Evolutionary conservation across 192 early-diverging fungal species (phyloP).

Genomic region (Entomortierella beljakovae): DNA sequence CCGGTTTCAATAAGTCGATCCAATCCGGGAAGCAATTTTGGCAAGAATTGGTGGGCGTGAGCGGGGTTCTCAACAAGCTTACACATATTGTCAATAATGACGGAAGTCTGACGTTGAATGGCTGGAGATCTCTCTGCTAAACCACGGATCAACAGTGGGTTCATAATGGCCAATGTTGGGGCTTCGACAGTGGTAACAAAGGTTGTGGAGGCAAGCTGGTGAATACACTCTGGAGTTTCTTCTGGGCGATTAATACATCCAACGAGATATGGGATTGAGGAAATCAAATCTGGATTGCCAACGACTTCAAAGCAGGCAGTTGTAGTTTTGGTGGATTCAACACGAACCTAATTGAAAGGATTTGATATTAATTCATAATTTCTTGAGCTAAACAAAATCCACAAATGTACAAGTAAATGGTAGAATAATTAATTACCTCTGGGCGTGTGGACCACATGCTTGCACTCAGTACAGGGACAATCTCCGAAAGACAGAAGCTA

Average conservation of each 20-base stretch:
- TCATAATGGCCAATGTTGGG: slow-evolving; percentile 85
- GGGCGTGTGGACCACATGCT: slow-evolving; percentile 87
- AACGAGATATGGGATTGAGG: slow-evolving; percentile 79
- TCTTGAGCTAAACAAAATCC: not conserved
- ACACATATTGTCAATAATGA: slow-evolving; percentile 93
- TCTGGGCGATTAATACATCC: slow-evolving; percentile 80
- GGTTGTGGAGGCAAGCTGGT: slow-evolving; percentile 82
- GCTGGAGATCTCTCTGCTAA: slow-evolving; percentile 72
- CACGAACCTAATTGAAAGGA: slow-evolving; percentile 29
- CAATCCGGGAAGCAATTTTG: slow-evolving; percentile 78
- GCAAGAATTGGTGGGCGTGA: slow-evolving; percentile 84
- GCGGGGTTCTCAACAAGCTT: slow-evolving; percentile 87
- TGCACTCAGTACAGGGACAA: slow-evolving; percentile 78
- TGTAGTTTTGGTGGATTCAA: slow-evolving; percentile 67
- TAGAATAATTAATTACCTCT: slow-evolving; percentile 59
- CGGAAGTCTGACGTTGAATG: slow-evolving; percentile 78
- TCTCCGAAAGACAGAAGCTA: slow-evolving; percentile 61
- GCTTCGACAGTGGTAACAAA: slow-evolving; percentile 82
- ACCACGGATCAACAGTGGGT: slow-evolving; percentile 77
- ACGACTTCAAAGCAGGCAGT: slow-evolving; percentile 77
- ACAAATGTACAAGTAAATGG: not conserved
- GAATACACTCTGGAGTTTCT: slow-evolving; percentile 80
- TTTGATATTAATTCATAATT: not conserved
- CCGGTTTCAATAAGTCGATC: slow-evolving; percentile 79
- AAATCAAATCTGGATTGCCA: slow-evolving; percentile 82